Evolutionary conservation across 352 stramenopile genomes (phyloP).

Genomic region (Globisporangium nunn): DNA sequence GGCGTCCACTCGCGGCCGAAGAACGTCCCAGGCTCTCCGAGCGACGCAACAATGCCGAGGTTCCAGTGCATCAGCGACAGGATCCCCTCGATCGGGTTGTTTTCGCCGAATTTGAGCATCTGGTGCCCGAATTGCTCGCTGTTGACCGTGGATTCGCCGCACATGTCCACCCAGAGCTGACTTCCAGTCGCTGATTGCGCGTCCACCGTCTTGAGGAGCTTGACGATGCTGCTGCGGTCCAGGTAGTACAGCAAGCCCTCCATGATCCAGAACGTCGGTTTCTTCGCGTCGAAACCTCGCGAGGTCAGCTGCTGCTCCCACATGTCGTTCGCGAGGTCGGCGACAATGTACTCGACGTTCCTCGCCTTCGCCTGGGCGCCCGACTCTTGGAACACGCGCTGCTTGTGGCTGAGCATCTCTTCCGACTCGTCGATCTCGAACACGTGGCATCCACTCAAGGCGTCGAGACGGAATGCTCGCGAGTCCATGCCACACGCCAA

Average conservation of each 20-base stretch:
- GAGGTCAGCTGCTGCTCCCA: slow-evolving; percentile 9
- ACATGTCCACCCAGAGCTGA: slow-evolving; percentile 20
- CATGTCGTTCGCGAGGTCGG: slow-evolving; percentile 12
- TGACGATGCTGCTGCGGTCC: slow-evolving; percentile 13
- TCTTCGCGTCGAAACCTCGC: slow-evolving; percentile 8
- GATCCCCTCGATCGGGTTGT: slow-evolving; percentile 8
- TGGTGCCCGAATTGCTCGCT: slow-evolving; percentile 4
- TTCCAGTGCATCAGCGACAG: slow-evolving; percentile 11
- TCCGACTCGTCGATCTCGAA: slow-evolving; percentile 15
- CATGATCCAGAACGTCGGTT: slow-evolving; percentile 16
- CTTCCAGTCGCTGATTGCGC: slow-evolving; percentile 9
- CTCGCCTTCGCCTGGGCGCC: background rate
- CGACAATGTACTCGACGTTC: slow-evolving; percentile 12
- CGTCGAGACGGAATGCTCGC: slow-evolving; percentile 15
- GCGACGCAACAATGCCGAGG: slow-evolving; percentile 4
- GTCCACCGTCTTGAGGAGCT: slow-evolving; percentile 16
- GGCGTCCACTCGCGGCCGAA: slow-evolving; percentile 16
- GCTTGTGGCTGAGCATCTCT: slow-evolving; percentile 11
- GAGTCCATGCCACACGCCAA: slow-evolving; percentile 14
- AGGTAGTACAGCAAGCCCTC: slow-evolving; percentile 18
- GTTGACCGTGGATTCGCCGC: slow-evolving; percentile 1
- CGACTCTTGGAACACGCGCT: slow-evolving; percentile 5
- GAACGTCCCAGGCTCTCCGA: slow-evolving; percentile 3
- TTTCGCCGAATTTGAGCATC: slow-evolving; percentile 14
- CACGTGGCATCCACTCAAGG: slow-evolving; percentile 8